phyloP scores from a whole-genome alignment of 2,329 filamentous ascomycete species.

The Phyllosticta citriasiana region DNA sequence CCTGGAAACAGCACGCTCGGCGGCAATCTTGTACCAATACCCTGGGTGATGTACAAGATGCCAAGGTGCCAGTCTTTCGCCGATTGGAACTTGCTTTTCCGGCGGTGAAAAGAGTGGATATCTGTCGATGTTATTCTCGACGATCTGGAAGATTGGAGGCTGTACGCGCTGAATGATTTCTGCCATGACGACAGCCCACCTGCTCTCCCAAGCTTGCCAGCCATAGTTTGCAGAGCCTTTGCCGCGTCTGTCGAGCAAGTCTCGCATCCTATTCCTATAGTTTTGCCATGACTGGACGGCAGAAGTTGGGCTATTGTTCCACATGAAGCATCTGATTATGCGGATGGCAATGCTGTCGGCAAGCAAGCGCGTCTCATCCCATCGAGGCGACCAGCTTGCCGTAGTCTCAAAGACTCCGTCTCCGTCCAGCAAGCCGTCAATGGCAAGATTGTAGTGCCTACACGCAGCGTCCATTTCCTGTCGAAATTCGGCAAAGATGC shows the following conservation, averaged over 20 bases:
- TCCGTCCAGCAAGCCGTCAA: conserved; percentile 69
- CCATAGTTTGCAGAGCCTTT: conserved; percentile 83
- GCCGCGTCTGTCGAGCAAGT: conserved; percentile 72
- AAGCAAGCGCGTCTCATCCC: conserved; percentile 84
- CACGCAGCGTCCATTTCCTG: conserved; percentile 84
- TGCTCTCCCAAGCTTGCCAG: conserved; percentile 87
- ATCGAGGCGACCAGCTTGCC: conserved; percentile 79
- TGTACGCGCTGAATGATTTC: conserved; percentile 46
- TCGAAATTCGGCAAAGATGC: conserved; percentile 81
- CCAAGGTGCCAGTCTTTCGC: conserved; percentile 47
- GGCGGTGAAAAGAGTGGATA: conserved; percentile 35
- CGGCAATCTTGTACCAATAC: conserved; percentile 49
- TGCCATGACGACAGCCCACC: conserved; percentile 55
- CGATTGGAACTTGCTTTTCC: conserved; percentile 40
- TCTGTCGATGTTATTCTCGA: conserved; percentile 19
- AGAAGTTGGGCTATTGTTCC: conserved; percentile 66
- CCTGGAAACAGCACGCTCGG: conserved; percentile 41
- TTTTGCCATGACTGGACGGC: conserved; percentile 72
- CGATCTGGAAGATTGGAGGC: conserved; percentile 34
- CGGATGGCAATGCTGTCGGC: conserved; percentile 75
- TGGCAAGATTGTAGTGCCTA: conserved; percentile 77
- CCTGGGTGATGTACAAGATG: conserved; percentile 51
- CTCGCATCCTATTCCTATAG: conserved; percentile 63
- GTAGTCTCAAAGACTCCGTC: conserved; percentile 78
- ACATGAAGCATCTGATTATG: conserved; percentile 71